phyloP scores from a whole-genome alignment of 257 asterid species.

The Solanum pinnatisectum region DNA sequence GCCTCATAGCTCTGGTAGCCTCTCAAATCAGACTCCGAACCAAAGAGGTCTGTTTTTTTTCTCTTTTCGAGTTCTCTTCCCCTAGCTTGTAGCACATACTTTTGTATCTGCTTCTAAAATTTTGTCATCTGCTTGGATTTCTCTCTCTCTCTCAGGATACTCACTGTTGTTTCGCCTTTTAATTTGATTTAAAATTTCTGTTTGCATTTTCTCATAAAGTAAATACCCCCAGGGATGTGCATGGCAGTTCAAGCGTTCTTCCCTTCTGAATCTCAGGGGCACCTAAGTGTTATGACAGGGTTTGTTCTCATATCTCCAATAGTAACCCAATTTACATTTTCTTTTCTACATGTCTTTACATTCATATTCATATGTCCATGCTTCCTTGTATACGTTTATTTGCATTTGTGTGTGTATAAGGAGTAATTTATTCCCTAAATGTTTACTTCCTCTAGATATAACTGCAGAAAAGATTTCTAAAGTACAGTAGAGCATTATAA shows the following conservation, averaged over 20 bases:
- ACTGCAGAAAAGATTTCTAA: neutral
- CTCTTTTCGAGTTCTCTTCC: neutral
- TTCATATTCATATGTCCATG: neutral
- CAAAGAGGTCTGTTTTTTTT: conserved; percentile 31
- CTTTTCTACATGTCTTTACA: neutral
- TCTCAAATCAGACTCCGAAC: conserved; percentile 22
- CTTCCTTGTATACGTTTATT: neutral
- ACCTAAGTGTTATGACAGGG: conserved; percentile 54
- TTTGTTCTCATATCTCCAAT: conserved; percentile 3
- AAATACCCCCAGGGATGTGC: conserved; percentile 49
- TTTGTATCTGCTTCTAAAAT: neutral
- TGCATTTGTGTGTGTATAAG: neutral
- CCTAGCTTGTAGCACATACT: neutral
- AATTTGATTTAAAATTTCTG: neutral
- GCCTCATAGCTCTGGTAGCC: conserved; percentile 31
- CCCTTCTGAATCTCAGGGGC: conserved; percentile 44
- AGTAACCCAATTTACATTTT: neutral
- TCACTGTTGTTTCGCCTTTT: neutral
- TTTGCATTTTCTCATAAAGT: neutral
- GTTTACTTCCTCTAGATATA: neutral
- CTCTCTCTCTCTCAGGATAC: neutral
- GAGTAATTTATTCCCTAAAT: neutral
- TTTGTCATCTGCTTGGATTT: neutral
- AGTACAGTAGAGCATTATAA: neutral
- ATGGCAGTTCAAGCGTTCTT: conserved; percentile 66